Base-by-base conservation (phyloP, 1,284 basidiomycete genomes). In the Taiwanofungus camphoratus region DNA sequence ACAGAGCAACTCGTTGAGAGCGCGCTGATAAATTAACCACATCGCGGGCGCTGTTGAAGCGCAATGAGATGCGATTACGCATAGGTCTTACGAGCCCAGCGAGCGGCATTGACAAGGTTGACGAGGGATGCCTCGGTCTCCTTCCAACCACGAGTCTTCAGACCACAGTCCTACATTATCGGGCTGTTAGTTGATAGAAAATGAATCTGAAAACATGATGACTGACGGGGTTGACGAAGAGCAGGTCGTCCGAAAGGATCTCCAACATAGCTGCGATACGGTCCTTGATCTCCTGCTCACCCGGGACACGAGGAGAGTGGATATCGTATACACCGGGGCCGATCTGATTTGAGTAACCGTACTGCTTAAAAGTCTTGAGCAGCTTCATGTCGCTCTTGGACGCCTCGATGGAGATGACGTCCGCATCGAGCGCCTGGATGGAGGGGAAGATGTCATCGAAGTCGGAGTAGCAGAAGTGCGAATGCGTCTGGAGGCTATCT, bases 301-400 rank as follows among this genome's bases (percentile, higher is more conserved):
- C 74, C 44, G 96, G 96, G 52, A 99, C 91, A 82, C 96, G 94
- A 54, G 95, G 95, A 58, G 94, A 98, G 79, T 98, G 96, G 71
- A 99, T 97, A 71, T 99, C 95, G 66, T 95, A 96, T 61, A 94
- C 91, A 82, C 94, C 95, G 38, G 96, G 95, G 52, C 96, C 96
- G 62, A 99, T 98, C 74, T 92, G 82, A 78, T 96, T 97, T 49
- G 92, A 90, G 79, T 99, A 99, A 45, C 91, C 89, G 69, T 91
- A 90, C 54, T 88, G 76, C 77, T 91, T 85, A 87, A 99, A 99
- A 59, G 92, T 92, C 53, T 86, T 80, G 60, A 99, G 77, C 51
- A 99, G 80, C 77, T 99, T 98, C 82, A 96, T 86, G 77, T 95
- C 92, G 60, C 85, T 87, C 87, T 96, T 96, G 53, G 92, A 94